These are phyloP conservation scores for Colletotrichum chrysophilum DNA, from an alignment of 2,329 filamentous ascomycete genomes.

Conservation along the genomic window DNA sequence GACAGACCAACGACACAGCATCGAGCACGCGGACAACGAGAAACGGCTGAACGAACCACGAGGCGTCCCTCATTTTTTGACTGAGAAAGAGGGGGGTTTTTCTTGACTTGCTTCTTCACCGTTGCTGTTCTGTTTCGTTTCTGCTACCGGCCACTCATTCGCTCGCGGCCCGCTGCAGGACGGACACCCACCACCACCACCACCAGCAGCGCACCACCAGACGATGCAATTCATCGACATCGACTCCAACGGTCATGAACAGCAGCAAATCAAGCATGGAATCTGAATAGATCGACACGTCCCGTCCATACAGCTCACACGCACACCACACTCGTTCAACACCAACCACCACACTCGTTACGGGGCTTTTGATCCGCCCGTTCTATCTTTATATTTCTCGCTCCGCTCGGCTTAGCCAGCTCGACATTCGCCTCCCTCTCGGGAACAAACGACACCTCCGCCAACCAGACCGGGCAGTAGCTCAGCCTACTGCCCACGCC, in stretches of 20 bases:
- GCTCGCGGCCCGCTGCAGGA: constrained; percentile 8
- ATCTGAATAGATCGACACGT: constrained; percentile 19
- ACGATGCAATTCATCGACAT: constrained; percentile 16
- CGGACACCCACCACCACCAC: background rate
- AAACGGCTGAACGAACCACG: constrained; percentile 12
- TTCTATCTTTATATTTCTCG: constrained; percentile 3
- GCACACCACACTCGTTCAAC: background rate
- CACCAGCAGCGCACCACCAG: background rate
- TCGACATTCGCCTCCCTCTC: constrained; percentile 15
- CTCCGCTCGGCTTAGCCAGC: background rate
- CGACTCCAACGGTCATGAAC: background rate
- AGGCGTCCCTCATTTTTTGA: background rate
- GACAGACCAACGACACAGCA: constrained; percentile 9
- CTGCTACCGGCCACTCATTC: background rate
- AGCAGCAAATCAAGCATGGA: constrained; percentile 20
- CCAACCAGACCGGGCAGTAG: constrained; percentile 6
- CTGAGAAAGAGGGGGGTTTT: background rate
- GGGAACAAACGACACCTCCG: background rate
- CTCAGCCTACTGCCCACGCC: constrained; percentile 21
- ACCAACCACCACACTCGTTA: constrained; percentile 10
- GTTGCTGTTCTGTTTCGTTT: background rate
- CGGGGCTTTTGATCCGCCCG: constrained; percentile 2
- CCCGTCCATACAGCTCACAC: background rate
- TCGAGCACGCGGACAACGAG: constrained; percentile 12
- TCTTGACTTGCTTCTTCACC: background rate